These are phyloP conservation scores for Jaenimonas drosophilae DNA, from an alignment of 208 protist species.

Conservation along the genomic window DNA sequence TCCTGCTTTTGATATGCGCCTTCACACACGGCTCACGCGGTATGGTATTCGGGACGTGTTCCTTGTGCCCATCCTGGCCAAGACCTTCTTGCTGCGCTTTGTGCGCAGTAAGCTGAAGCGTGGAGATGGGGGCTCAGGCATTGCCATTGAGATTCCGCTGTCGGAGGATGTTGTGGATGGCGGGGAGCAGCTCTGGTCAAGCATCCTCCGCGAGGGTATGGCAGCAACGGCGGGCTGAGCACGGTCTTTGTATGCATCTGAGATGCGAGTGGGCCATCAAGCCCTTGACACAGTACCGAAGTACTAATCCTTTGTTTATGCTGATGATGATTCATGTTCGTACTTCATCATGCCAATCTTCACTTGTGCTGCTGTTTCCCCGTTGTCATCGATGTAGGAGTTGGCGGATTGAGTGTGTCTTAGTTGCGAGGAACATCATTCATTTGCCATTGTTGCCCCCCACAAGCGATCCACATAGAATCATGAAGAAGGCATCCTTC, in stretches of 20 bases:
- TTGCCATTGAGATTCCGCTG: conserved; percentile 44
- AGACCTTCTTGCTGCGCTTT: conserved; percentile 61
- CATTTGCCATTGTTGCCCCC: no score
- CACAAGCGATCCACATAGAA: no score
- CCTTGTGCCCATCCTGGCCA: conserved; percentile 40
- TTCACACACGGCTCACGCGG: conserved; percentile 51
- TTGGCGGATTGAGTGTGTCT: no score
- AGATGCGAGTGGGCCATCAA: no score
- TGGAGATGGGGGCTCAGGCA: conserved; percentile 13
- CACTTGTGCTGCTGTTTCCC: no score
- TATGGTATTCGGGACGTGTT: conserved; percentile 65
- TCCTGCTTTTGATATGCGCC: conserved; percentile 60
- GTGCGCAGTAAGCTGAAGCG: conserved; percentile 26
- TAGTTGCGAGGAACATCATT: no score
- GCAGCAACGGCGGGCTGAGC: conserved; percentile 14
- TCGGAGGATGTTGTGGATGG: conserved; percentile 54
- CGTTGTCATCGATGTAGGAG: no score
- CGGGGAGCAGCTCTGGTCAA: conserved; percentile 35
- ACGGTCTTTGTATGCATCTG: no score
- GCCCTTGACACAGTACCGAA: no score
- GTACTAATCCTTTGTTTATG: no score
- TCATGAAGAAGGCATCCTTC: conserved; percentile 43
- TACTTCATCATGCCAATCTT: no score
- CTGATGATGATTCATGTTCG: no score
- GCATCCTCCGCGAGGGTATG: conserved; percentile 10